These are phyloP conservation scores for Parachaetomium inaequale DNA, from an alignment of 495 filamentous ascomycete genomes.

Conservation along the genomic window DNA sequence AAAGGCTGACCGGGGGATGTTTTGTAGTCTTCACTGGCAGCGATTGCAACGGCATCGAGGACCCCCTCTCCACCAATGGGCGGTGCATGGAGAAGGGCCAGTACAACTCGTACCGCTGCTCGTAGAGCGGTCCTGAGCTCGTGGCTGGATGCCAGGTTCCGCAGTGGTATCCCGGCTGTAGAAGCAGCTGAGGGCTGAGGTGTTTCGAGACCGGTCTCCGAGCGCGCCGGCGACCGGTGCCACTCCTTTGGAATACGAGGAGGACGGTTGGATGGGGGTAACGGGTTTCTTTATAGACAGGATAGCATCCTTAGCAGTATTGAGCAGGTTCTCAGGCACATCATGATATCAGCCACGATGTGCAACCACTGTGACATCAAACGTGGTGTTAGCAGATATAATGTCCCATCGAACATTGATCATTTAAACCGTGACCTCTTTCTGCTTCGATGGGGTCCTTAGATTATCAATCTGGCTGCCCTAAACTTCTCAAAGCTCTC, in stretches of 20 bases:
- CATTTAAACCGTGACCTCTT: too few relatives aligned
- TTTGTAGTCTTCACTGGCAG: background rate
- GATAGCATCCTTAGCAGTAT: background rate
- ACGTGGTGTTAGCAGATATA: too few relatives aligned
- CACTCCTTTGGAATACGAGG: background rate
- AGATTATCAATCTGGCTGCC: too few relatives aligned
- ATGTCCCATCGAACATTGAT: too few relatives aligned
- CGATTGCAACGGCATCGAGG: background rate
- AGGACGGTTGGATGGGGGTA: background rate
- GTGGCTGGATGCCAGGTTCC: background rate
- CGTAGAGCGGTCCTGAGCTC: background rate
- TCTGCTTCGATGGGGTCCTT: too few relatives aligned
- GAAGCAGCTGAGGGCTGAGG: background rate
- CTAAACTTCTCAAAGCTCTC: too few relatives aligned
- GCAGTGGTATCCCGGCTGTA: background rate
- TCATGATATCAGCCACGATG: too few relatives aligned
- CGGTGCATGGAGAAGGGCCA: background rate
- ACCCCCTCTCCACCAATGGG: background rate
- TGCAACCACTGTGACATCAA: too few relatives aligned
- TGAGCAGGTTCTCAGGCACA: background rate
- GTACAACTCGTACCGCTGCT: conserved; percentile 1
- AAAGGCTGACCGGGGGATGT: background rate
- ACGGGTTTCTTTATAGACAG: background rate
- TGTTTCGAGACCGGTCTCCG: background rate
- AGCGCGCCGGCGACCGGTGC: background rate